These are phyloP conservation scores for Agaricus bisporus DNA, from an alignment of 768 basidiomycete genomes.

Conservation along the genomic window DNA sequence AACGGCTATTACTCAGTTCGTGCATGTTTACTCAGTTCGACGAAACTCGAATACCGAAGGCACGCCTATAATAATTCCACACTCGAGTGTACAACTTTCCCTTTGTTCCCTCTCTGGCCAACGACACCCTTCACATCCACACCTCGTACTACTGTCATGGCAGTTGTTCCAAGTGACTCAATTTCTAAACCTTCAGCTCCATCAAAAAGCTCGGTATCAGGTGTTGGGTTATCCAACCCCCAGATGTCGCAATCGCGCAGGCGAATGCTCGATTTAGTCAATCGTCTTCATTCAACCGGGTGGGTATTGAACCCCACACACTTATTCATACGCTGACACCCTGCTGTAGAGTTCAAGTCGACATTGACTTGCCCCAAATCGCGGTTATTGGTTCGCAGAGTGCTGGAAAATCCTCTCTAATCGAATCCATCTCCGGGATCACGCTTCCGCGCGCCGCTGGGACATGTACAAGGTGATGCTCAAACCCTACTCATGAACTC, in stretches of 20 bases:
- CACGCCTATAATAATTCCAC: too few species aligned
- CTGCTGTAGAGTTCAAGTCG: conserved; percentile 48
- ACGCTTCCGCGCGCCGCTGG: conserved; percentile 50
- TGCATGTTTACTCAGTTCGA: background rate
- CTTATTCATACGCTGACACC: background rate
- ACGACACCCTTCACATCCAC: too few species aligned
- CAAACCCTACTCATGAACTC: background rate
- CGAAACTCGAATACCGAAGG: background rate
- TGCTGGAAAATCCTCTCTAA: conserved; percentile 59
- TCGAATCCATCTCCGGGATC: conserved; percentile 60
- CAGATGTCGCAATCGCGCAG: conserved; percentile 29
- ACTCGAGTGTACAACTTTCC: too few species aligned
- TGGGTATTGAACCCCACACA: conserved; percentile 15
- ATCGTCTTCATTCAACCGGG: conserved; percentile 51
- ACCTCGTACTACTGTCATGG: background rate
- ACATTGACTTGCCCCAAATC: conserved; percentile 70
- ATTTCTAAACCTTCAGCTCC: background rate
- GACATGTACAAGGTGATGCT: conserved; percentile 61
- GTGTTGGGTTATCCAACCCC: conserved; percentile 42
- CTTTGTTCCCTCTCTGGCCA: too few species aligned
- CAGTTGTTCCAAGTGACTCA: background rate
- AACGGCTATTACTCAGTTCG: background rate
- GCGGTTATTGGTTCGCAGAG: conserved; percentile 66
- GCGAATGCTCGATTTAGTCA: conserved; percentile 44
- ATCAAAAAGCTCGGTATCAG: conserved; percentile 1